Percentiles rank a stretch among this genome's conserved stretches.
These are phyloP conservation scores for Quercus glauca DNA, from an alignment of 306 rosid species.

Conservation along the genomic window DNA sequence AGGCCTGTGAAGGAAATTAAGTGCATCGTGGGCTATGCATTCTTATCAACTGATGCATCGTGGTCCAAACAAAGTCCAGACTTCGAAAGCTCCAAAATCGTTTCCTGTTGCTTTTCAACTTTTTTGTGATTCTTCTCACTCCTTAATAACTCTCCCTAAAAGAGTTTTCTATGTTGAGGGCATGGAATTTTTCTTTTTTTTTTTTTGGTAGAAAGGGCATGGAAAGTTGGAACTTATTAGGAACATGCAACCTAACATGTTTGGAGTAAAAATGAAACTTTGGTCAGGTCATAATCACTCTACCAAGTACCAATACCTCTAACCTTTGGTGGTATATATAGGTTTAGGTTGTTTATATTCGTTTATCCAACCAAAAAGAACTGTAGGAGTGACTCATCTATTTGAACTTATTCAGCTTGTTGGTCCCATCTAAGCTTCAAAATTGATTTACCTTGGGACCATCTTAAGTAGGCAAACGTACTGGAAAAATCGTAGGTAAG, in stretches of 20 bases:
- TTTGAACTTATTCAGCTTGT: neutral
- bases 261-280: neutral
- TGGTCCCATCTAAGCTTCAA: neutral
- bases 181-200: neutral
- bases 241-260: neutral
- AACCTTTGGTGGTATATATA: neutral
- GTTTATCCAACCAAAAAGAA: neutral
- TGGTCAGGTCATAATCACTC: neutral
- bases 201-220: no score
- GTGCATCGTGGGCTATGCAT: neutral
- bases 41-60: neutral
- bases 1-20: slow-evolving; percentile 7
- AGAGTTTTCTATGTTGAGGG: neutral
- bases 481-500: no score
- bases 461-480: no score
- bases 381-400: neutral
- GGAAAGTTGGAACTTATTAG: neutral
- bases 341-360: neutral
- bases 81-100: neutral
- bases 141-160: neutral
- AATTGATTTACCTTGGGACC: no score
- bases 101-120: neutral
- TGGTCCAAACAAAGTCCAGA: neutral
- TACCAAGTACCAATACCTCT: neutral
- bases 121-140: neutral